Percentiles rank a stretch among this genome's conserved stretches.
These are phyloP conservation scores for Trypanosoma boissoni DNA, from an alignment of 208 protist genomes.

Conservation along the genomic window DNA sequence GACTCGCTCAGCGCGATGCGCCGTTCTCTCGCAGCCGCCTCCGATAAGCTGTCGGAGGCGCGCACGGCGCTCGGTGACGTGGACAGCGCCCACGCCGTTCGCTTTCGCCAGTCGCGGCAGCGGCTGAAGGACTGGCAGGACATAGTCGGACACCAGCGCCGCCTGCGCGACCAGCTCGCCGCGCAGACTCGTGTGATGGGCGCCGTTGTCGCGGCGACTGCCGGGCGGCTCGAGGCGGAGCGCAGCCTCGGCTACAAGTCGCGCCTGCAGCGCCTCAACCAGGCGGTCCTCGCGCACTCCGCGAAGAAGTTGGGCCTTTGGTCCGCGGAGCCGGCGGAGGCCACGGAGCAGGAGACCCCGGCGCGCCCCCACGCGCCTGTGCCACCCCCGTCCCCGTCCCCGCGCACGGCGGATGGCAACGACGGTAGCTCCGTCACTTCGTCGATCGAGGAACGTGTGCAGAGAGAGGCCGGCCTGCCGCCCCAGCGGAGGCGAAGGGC, in stretches of 20 bases:
- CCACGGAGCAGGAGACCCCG: constrained; percentile 3
- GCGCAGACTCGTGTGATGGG: constrained; percentile 35
- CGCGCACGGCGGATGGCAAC: constrained; percentile 6
- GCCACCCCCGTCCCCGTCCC: not conserved
- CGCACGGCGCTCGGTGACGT: constrained; percentile 26
- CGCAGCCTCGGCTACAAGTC: constrained; percentile 14
- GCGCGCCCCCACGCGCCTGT: constrained; percentile 21
- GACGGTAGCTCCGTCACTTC: not conserved
- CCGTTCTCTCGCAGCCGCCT: constrained; percentile 22
- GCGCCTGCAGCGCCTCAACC: constrained; percentile 36
- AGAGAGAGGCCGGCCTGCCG: too few relatives aligned
- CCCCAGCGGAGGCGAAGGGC: constrained; percentile 11
- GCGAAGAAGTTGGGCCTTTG: constrained; percentile 35
- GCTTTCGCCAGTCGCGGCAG: constrained; percentile 46
- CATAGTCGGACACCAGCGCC: constrained; percentile 28
- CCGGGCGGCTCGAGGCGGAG: constrained; percentile 29
- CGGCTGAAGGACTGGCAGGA: constrained; percentile 59
- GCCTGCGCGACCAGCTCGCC: constrained; percentile 28
- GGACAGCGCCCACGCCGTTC: constrained; percentile 27
- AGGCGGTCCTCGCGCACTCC: constrained; percentile 32
- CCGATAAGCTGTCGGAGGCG: constrained; percentile 5
- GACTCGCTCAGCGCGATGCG: constrained; percentile 25
- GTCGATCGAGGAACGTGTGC: too few relatives aligned
- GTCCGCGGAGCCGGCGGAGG: constrained; percentile 9
- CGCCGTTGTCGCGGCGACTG: constrained; percentile 29